These are phyloP conservation scores for Antitrichia curtipendula DNA, from an alignment of 225 moss, liverwort and hornwort genomes.

Conservation along the genomic window DNA sequence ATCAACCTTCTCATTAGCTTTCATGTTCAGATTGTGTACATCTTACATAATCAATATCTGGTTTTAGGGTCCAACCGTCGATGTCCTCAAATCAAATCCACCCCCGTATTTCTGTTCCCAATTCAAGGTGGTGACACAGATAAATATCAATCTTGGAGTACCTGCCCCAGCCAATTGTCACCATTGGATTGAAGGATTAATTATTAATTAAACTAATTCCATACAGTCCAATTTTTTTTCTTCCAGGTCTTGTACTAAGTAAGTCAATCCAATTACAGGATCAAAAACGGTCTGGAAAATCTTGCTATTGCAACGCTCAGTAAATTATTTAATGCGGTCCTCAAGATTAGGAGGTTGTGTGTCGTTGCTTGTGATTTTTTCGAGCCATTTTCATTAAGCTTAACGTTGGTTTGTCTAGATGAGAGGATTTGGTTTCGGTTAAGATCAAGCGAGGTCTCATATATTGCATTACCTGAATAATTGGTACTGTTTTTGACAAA, in stretches of 20 bases:
- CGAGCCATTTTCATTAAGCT: not conserved
- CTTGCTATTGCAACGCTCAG: not conserved
- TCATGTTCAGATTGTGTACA: not conserved
- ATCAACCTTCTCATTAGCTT: not conserved
- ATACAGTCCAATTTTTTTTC: not conserved
- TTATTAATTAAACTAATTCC: not conserved
- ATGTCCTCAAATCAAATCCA: not conserved
- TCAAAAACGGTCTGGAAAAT: not conserved
- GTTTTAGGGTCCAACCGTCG: too few species aligned
- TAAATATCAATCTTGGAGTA: not conserved
- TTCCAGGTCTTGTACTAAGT: too few species aligned
- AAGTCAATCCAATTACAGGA: not conserved
- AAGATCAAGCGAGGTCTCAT: too few species aligned
- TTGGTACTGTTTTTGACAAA: not conserved
- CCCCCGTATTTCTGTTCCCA: not conserved
- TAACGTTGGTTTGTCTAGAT: too few species aligned
- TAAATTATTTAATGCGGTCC: not conserved
- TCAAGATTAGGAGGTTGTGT: not conserved
- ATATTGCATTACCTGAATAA: not conserved
- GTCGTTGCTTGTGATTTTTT: not conserved
- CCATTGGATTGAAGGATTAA: not conserved
- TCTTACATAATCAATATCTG: not conserved
- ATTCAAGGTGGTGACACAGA: not conserved
- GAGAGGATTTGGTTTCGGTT: not conserved
- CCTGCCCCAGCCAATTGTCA: not conserved